Percentiles rank a stretch among this genome's conserved stretches.
These are phyloP conservation scores for Malbranchea zuffiana DNA, from an alignment of 2,329 filamentous ascomycete species.

Conservation along the genomic window DNA sequence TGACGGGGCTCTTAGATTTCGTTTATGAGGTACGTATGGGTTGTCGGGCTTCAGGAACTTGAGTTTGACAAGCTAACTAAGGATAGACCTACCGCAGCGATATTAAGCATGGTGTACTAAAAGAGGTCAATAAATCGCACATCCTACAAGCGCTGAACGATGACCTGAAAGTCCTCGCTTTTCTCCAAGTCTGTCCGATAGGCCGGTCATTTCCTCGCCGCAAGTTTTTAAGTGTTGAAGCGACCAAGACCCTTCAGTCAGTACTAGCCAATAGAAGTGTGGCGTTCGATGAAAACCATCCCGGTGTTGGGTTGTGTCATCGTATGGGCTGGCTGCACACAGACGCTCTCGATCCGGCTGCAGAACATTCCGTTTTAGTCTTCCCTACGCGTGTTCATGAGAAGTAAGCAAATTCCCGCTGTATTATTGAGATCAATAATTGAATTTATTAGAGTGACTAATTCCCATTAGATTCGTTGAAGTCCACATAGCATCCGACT, in stretches of 20 bases:
- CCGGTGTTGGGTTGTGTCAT: slow-evolving; percentile 1
- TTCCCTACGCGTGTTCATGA: slow-evolving; percentile 8
- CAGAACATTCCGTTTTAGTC: not conserved
- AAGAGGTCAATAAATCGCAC: slow-evolving; percentile 4
- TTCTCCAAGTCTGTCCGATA: slow-evolving; percentile 7
- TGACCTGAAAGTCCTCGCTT: slow-evolving; percentile 3
- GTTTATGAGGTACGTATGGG: slow-evolving; percentile 5
- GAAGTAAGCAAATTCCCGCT: too few relatives aligned
- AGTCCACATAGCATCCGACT: not conserved
- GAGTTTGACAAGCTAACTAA: too few relatives aligned
- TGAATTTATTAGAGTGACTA: too few relatives aligned
- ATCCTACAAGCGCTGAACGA: slow-evolving; percentile 5
- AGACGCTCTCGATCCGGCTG: slow-evolving; percentile 1
- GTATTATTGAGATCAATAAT: too few relatives aligned
- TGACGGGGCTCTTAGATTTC: slow-evolving; percentile 4
- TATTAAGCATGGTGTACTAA: slow-evolving; percentile 6
- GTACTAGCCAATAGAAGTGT: slow-evolving; percentile 11
- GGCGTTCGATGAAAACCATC: slow-evolving; percentile 1
- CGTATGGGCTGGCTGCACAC: slow-evolving; percentile 6
- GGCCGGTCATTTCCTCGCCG: slow-evolving; percentile 7
- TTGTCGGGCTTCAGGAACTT: not conserved
- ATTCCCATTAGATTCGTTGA: slow-evolving; percentile 7
- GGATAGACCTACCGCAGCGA: slow-evolving; percentile 8
- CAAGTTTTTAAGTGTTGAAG: slow-evolving; percentile 3
- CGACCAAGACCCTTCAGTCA: slow-evolving; percentile 10